A percentile compares a stretch with the other conserved stretches of the same genome.
phyloP scores from a whole-genome alignment of 2,329 filamentous ascomycete genomes.

The Tolypocladium tropicale region DNA sequence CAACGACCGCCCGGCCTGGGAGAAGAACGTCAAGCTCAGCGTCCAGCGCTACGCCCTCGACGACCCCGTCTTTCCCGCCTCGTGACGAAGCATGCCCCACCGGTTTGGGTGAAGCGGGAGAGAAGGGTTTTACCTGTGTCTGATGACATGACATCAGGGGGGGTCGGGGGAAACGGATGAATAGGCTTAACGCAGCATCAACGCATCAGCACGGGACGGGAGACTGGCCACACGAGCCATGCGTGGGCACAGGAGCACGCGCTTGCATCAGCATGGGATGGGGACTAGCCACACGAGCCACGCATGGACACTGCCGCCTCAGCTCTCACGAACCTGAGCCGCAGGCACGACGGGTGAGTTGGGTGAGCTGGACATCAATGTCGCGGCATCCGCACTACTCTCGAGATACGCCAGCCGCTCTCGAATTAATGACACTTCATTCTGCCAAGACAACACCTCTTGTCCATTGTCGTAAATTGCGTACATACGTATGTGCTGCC shows the following conservation, averaged over 20 bases:
- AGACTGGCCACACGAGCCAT: background rate
- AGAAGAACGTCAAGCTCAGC: constrained; percentile 66
- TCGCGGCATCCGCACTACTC: background rate
- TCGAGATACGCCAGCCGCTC: background rate
- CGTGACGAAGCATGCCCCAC: background rate
- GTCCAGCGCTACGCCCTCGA: constrained; percentile 59
- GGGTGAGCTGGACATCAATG: background rate
- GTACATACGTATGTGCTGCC: background rate
- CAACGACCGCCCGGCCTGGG: constrained; percentile 55
- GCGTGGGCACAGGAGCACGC: background rate
- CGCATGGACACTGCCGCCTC: background rate
- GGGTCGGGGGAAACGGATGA: too few relatives aligned
- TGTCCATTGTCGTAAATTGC: background rate
- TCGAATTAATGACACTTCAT: background rate
- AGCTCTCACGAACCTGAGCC: too few relatives aligned
- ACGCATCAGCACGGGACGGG: background rate
- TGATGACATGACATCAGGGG: too few relatives aligned
- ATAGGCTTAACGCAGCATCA: too few relatives aligned
- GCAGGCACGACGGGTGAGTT: too few relatives aligned
- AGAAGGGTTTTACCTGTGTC: too few relatives aligned
- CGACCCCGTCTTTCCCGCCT: constrained; percentile 22
- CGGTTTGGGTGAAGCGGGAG: background rate
- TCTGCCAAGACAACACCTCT: background rate
- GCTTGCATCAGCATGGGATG: background rate
- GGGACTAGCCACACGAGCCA: background rate